phyloP scores from a whole-genome alignment of 2,329 filamentous ascomycete species.

The Fonsecaea multimorphosa region DNA sequence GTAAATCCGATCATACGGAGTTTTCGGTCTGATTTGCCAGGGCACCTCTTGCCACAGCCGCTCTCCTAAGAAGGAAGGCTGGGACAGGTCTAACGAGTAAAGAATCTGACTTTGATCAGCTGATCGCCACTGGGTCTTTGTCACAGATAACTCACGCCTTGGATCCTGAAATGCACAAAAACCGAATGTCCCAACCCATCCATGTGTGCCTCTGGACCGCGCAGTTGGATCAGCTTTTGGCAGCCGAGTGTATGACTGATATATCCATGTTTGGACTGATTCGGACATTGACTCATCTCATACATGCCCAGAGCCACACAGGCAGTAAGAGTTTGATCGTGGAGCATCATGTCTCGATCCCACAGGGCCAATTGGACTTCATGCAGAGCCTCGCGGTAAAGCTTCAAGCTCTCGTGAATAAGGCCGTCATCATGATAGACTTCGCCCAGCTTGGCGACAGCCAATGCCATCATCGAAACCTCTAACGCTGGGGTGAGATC shows the following conservation, averaged over 20 bases:
- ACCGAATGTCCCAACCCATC: constrained; percentile 44
- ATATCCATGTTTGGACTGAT: constrained; percentile 42
- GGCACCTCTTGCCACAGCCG: constrained; percentile 44
- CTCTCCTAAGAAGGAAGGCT: constrained; percentile 42
- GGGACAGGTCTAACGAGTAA: constrained; percentile 39
- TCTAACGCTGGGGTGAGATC: constrained; percentile 42
- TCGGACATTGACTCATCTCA: constrained; percentile 47
- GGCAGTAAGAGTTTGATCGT: constrained; percentile 46
- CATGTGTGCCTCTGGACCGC: constrained; percentile 44
- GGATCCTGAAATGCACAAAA: constrained; percentile 44
- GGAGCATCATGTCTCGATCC: constrained; percentile 42
- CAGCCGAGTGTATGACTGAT: constrained; percentile 45
- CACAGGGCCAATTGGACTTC: constrained; percentile 47
- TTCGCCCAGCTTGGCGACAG: constrained; percentile 42
- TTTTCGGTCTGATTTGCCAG: constrained; percentile 42
- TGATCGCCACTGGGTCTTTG: not conserved
- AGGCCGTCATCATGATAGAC: constrained; percentile 35
- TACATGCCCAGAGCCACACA: constrained; percentile 47
- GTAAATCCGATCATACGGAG: constrained; percentile 40
- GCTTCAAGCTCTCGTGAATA: constrained; percentile 41
- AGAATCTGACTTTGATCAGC: constrained; percentile 41
- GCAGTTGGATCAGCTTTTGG: constrained; percentile 43
- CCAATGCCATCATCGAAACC: constrained; percentile 42
- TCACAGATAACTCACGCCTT: constrained; percentile 35
- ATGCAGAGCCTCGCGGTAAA: constrained; percentile 45